Evolutionary conservation across 2,329 filamentous ascomycete species (phyloP).

Genomic region (Cladobotryum protrusum): DNA sequence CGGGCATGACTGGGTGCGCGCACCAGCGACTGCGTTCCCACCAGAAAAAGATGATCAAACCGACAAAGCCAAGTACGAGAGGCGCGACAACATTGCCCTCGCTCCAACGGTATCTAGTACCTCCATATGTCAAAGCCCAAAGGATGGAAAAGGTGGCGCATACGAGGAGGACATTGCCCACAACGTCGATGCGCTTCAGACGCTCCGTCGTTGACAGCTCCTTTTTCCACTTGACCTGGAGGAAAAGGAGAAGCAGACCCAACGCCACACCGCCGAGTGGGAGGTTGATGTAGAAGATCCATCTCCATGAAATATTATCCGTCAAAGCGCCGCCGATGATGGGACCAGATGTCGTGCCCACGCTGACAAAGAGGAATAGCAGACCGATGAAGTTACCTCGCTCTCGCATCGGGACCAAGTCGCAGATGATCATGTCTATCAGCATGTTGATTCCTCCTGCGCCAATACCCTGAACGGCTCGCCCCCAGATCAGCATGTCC

Average conservation of each 20-base stretch:
- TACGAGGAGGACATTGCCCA: conserved; percentile 34
- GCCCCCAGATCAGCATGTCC: conserved; percentile 42
- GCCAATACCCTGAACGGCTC: conserved; percentile 41
- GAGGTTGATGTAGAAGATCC: conserved; percentile 37
- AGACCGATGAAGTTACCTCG: conserved; percentile 33
- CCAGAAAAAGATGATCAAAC: conserved; percentile 19
- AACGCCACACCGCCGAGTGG: conserved; percentile 28
- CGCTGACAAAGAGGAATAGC: conserved; percentile 21
- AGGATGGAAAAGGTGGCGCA: conserved; percentile 23
- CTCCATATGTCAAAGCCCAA: conserved; percentile 34
- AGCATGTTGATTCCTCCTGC: conserved; percentile 28
- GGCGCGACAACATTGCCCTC: conserved; percentile 31
- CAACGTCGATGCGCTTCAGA: conserved; percentile 32
- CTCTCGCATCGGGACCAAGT: conserved; percentile 41
- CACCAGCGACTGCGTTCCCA: conserved; percentile 7
- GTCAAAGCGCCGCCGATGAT: conserved; percentile 21
- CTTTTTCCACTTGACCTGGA: conserved; percentile 27
- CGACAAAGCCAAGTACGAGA: conserved; percentile 32
- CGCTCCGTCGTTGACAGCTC: conserved; percentile 4
- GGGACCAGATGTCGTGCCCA: conserved; percentile 27
- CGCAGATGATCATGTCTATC: conserved; percentile 27
- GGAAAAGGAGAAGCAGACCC: conserved; percentile 21
- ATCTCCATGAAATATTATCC: conserved; percentile 33
- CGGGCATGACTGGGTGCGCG: conserved; percentile 13
- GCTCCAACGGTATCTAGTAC: conserved; percentile 34